phyloP scores from a whole-genome alignment of 371 early-diverging fungal genomes.

The Edhazardia aedis region DNA sequence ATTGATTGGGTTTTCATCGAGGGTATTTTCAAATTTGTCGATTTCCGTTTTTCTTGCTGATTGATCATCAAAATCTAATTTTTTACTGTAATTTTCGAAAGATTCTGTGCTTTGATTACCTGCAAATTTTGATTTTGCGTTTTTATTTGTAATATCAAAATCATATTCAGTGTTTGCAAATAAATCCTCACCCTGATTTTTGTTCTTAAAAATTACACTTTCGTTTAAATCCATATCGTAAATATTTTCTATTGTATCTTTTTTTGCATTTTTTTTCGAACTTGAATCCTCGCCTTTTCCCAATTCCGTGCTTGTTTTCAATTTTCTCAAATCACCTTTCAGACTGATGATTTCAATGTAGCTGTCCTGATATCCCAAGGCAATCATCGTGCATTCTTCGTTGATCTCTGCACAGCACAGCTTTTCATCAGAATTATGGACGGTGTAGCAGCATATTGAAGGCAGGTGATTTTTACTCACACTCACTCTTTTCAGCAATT shows the following conservation, averaged over 20 bases:
- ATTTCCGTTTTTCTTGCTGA: neutral
- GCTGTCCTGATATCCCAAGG: slow-evolving; percentile 42
- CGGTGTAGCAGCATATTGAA: slow-evolving; percentile 78
- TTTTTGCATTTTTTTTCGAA: too few species aligned
- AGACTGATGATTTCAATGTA: slow-evolving; percentile 39
- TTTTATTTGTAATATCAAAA: too few species aligned
- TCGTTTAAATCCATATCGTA: too few species aligned
- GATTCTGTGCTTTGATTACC: too few species aligned
- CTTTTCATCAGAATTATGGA: slow-evolving; percentile 69
- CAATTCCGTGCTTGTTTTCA: slow-evolving; percentile 35
- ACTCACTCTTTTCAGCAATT: slow-evolving; percentile 57
- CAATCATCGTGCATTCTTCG: slow-evolving; percentile 35
- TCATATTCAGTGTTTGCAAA: slow-evolving; percentile 42
- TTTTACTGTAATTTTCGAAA: too few species aligned
- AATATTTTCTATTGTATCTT: too few species aligned
- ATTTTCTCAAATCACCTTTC: slow-evolving; percentile 28
- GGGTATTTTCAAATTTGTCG: neutral
- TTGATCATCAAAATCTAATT: too few species aligned
- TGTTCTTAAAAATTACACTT: too few species aligned
- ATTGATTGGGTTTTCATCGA: neutral
- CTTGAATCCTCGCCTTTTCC: slow-evolving; percentile 34
- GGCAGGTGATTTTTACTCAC: slow-evolving; percentile 58
- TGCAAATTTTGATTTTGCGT: too few species aligned
- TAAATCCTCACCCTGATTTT: too few species aligned
- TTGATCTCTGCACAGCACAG: slow-evolving; percentile 41